These are phyloP conservation scores for Citrus glauca DNA, from an alignment of 345 rosid genomes.

Conservation along the genomic window DNA sequence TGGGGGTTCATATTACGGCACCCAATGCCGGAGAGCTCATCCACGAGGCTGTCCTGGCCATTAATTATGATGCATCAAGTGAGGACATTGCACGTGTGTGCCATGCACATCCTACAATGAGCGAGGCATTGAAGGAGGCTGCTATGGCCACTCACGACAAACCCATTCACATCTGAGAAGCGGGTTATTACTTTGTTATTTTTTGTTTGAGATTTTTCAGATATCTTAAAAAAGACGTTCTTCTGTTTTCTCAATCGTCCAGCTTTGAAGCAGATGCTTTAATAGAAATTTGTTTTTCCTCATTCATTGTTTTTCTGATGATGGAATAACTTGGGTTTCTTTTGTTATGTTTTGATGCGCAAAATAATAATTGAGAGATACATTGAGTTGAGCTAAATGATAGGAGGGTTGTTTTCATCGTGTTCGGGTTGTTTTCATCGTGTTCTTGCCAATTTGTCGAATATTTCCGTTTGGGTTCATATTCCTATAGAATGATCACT, in stretches of 20 bases:
- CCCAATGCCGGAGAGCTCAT: constrained; percentile 97
- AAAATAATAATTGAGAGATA: constrained; percentile 7
- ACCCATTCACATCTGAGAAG: constrained; percentile 81
- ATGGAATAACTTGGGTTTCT: constrained; percentile 17
- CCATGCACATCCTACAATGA: constrained; percentile 99
- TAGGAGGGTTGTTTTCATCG: no score
- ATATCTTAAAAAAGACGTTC: constrained; percentile 4
- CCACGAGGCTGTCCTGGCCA: constrained; percentile 90
- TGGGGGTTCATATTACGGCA: constrained; percentile 95
- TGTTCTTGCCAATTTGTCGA: not conserved
- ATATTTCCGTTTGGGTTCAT: not conserved
- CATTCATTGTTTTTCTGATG: constrained; percentile 3
- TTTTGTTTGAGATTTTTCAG: constrained; percentile 19
- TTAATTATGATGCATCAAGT: constrained; percentile 81
- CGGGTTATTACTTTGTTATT: constrained; percentile 5
- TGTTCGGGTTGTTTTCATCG: no score
- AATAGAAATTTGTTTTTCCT: constrained; percentile 19
- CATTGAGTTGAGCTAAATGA: not conserved
- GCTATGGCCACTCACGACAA: constrained; percentile 99
- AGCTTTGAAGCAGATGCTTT: constrained; percentile 17
- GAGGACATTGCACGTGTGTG: constrained; percentile 97
- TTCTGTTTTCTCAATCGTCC: constrained; percentile 15
- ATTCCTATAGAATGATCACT: not conserved
- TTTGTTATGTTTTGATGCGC: not conserved
- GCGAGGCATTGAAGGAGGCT: constrained; percentile 99